Base-by-base conservation (phyloP, 306 rosid genomes). In the Parietaria judaica region DNA sequence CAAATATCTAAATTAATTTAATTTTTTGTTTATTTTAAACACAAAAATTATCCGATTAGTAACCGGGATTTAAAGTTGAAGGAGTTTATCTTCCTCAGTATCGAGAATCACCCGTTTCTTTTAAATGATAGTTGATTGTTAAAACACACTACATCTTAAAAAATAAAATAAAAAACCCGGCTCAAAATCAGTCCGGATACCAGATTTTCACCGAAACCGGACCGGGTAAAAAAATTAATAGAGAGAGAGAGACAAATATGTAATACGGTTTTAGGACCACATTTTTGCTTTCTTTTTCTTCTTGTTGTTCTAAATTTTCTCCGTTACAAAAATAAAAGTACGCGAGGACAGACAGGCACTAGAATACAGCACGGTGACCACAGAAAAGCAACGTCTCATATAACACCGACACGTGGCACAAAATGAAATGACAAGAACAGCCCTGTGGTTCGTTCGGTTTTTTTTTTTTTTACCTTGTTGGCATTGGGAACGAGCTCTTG, bases 401-500 rank as follows among this genome's bases (percentile, higher is more conserved):
- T 36, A 12, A 8, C 12, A 34, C 0, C 11, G 35, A 49, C 55
- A 49, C 66, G 66, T 62, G 66, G 48, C 45, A 9, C 31, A 4
- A 39, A 5, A 0, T 44, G 3, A 50, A 66, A 66, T 52, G 66
- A 64, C 66, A 12, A 44, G 49, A 39, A 8, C 37, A 67, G 11
- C 71, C 72, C 52, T 14, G 12, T 13, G 17, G 31, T 7, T 5
- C 6, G 6, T 13, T 14, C 6, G 3, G 36, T 11, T 11, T 12
- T 15, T 15, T 12, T 38, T 39, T 15, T 11, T 6, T 50, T 14
- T 56, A 88, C 99, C 97, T 94, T 88, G 79, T 94, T 94, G 67
- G 82, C 95, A 70, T 94, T 94, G 58, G 99, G 97, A 83, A 94
- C 97, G 47, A 86, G 86, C 77, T 94, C 99, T 62, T 94, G 97